Evolutionary conservation across 352 stramenopile genomes (phyloP), one percentile per base, ranked within the genome.

Genomic region (Phytophthora sp.): DNA sequence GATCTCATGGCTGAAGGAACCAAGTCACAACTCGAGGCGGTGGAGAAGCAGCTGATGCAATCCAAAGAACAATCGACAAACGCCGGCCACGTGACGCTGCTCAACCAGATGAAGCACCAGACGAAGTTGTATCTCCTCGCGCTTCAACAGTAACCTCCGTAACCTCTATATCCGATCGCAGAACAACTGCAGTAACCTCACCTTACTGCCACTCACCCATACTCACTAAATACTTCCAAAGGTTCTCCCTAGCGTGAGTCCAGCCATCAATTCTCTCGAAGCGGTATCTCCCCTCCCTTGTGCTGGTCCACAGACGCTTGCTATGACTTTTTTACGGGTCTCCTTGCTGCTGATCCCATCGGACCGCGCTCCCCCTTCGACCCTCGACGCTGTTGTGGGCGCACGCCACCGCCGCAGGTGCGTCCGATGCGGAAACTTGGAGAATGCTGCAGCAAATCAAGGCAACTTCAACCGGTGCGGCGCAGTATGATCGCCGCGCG

Each of bases 101-200:
- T 91, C 27, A 80, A 76, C 38, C 81, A 94, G 70, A 76, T 94
- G 66, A 90, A 94, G 69, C 78, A 88, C 43, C 81, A 92, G 54
- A 92, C 76, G 56, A 91, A 92, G 60, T 59, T 93, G 37, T 94
- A 95, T 54, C 66, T 88, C 15, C 73, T 95, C 21, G 74, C 81
- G 43, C 72, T 90, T 77, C 66, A 74, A 55, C 71, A 64, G 27
- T 62, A 49, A 50, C n/a, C n/a, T n/a, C n/a, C n/a, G n/a, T n/a
- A n/a, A n/a, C n/a, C n/a, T n/a, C n/a, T n/a, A n/a, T n/a, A n/a
- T n/a, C n/a, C n/a, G n/a, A n/a, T n/a, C n/a, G n/a, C n/a, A n/a
- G n/a, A n/a, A n/a, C n/a, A n/a, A n/a, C n/a, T n/a, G n/a, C n/a
- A n/a, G n/a, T n/a, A n/a, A n/a, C n/a, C n/a, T n/a, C n/a, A n/a